Conservation (phyloP, 208 protist genomes). For the Spongospora subterranea region DNA sequence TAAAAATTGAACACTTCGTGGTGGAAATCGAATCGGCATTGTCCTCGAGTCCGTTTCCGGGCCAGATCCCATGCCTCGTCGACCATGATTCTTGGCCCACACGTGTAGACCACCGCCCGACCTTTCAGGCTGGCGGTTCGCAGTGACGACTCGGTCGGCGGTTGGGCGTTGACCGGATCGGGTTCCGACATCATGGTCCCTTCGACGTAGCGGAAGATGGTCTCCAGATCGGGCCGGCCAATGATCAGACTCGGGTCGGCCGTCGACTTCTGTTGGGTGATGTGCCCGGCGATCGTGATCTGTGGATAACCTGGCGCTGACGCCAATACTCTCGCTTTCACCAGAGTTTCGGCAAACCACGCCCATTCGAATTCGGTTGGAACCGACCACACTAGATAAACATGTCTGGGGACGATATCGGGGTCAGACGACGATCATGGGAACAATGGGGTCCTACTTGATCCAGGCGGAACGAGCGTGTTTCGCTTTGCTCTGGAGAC, state of each 20-base stretch:
- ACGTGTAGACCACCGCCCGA: slow-evolving; percentile 9
- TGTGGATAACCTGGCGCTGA: not conserved
- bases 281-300: not conserved
- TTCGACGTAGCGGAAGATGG: slow-evolving; percentile 39
- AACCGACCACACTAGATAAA: slow-evolving; percentile 38
- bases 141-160: not conserved
- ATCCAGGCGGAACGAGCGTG: slow-evolving; percentile 12
- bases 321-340: slow-evolving; percentile 28
- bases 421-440: too few species aligned
- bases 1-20: slow-evolving; percentile 52
- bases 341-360: slow-evolving; percentile 30
- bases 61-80: not conserved
- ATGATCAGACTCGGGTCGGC: slow-evolving; percentile 54
- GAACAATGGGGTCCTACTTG: not conserved
- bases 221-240: slow-evolving; percentile 31
- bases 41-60: not conserved
- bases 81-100: not conserved
- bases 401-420: not conserved
- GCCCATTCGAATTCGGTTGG: slow-evolving; percentile 55
- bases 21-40: slow-evolving; percentile 30
- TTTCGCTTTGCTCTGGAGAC: not conserved
- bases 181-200: not conserved
- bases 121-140: not conserved
- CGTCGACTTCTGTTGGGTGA: slow-evolving; percentile 27
- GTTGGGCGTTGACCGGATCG: not conserved